Base-by-base conservation (phyloP, 371 early-diverging fungal genomes). In the Apophysomyces ossiformis region DNA sequence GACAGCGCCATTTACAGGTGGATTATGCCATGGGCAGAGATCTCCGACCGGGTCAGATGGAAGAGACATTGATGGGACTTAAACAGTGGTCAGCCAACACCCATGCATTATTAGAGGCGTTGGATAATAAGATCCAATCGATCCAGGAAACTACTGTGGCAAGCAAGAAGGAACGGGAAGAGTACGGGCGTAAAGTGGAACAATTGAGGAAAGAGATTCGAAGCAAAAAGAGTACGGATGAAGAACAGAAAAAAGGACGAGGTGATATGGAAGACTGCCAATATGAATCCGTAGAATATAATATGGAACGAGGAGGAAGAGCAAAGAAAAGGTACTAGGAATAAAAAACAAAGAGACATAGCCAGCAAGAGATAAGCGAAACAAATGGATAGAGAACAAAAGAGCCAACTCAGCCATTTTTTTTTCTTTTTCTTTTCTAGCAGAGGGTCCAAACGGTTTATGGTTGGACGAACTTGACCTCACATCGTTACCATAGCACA, bases 11-110 rank as follows among this genome's bases (percentile, higher is more conserved):
- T 61, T 68, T 95, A n/a, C 87, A 90, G 67, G 89, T 95, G 4
- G 91, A 92, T 69, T 87, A 82, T 37, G 85, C 93, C 35, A 91
- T 95, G 87, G 93, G 95, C 4, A 78, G 95, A 39, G 95, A 95
- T 77, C 72, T 94, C 41, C 74, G 83, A 38, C 90, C 91, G 8
- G 88, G 87, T 4, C 85, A 91, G 63, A 61, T 87, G 16, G 81
- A 79, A 44, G 73, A 78, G 38, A 84, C 92, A 58, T 75, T 92
- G 66, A 64, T 70, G 0, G 73, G 80, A 9, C 76, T 94, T 9
- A 72, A 68, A 7, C 69, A 70, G 4, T 95, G 93, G 93, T 90
- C 83, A 26, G 63, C 64, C 15, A 83, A 76, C 7, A 85, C 87
- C 4, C 70, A 76, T 57, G 82, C 81, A 37, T 78, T 92, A 50